Evolutionary conservation across 202 grass and related monocot genomes (phyloP), one percentile per base, ranked within the genome.

Genomic region (Bolboschoenoplectus hybrid): DNA sequence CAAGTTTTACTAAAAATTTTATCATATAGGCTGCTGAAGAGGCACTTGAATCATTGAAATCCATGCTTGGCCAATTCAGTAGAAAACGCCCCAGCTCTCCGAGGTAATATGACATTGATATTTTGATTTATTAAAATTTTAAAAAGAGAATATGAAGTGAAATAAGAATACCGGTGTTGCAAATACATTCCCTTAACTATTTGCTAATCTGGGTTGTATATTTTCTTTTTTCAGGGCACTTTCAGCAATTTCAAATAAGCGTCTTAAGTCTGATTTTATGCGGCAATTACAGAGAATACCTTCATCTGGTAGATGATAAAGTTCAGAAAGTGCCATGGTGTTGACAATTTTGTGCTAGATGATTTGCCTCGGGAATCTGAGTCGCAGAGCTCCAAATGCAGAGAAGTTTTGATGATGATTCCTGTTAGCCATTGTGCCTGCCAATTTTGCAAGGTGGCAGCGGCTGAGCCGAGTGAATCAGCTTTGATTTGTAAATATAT

Each of bases 21-120:
- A 68, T 84, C 82, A 74, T 90, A 81, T 80, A 98, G 96, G 96
- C 93, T 56, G 96, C 96, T 88, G 93, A 92, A 82, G 93, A 95
- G 69, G 96, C 96, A 61, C 93, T 95, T 88, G 89, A 78, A 92
- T 91, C 89, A 79, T 89, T 98, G 92, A 95, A 91, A 82, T 94
- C 91, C 75, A 94, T 92, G 93, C 90, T 91, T 38, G 93, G 91
- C 77, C 95, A 93, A 92, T 82, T 92, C 81, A 43, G 88, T 86
- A 89, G 91, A 36, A 98, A 94, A 81, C 84, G 85, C 68, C 85
- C 93, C 69, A 85, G 81, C 88, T 95, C 95, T 89, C 91, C 93
- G 77, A 90, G 96, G 96, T 95, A 70, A 93, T 63, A 26, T 26
- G 26, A 75, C 87, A 52, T 47, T 55, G 1, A 16, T 73, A 79